These are phyloP conservation scores for Diutina ranongensis DNA, from an alignment of 1,139 yeast species.

Conservation along the genomic window DNA sequence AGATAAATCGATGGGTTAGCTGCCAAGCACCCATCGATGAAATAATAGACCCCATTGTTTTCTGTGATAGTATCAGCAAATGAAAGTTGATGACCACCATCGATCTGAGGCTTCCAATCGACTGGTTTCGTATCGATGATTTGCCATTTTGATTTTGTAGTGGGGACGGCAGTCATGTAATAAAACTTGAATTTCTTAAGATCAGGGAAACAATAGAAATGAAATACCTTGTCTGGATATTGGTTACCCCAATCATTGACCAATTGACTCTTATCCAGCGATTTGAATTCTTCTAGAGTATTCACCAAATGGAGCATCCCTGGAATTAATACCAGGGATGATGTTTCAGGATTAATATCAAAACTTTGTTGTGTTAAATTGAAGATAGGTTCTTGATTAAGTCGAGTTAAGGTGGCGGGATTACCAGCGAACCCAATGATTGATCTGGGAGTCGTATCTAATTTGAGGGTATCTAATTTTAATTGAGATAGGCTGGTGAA, in stretches of 20 bases:
- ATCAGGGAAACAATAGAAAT: constrained; percentile 68
- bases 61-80: neutral
- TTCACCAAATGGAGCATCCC: constrained; percentile 50
- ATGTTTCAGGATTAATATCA: constrained; percentile 11
- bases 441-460: constrained; percentile 36
- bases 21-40: neutral
- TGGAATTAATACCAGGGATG: constrained; percentile 8
- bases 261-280: constrained; percentile 46
- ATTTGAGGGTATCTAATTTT: constrained; percentile 56
- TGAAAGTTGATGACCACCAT: neutral
- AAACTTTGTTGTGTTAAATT: constrained; percentile 33
- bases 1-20: neutral
- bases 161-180: constrained; percentile 85
- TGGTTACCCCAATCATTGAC: constrained; percentile 34
- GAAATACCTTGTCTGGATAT: constrained; percentile 22
- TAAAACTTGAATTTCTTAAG: constrained; percentile 77
- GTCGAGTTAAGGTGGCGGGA: constrained; percentile 22
- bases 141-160: constrained; percentile 37
- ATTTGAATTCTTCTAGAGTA: constrained; percentile 76
- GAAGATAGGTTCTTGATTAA: constrained; percentile 30
- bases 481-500: constrained; percentile 59
- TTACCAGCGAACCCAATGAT: constrained; percentile 28
- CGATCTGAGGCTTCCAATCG: constrained; percentile 8
- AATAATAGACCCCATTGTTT: neutral
- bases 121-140: constrained; percentile 7